Evolutionary conservation across 2,329 filamentous ascomycete genomes (phyloP).

Genomic region (Stenocarpella maydis): DNA sequence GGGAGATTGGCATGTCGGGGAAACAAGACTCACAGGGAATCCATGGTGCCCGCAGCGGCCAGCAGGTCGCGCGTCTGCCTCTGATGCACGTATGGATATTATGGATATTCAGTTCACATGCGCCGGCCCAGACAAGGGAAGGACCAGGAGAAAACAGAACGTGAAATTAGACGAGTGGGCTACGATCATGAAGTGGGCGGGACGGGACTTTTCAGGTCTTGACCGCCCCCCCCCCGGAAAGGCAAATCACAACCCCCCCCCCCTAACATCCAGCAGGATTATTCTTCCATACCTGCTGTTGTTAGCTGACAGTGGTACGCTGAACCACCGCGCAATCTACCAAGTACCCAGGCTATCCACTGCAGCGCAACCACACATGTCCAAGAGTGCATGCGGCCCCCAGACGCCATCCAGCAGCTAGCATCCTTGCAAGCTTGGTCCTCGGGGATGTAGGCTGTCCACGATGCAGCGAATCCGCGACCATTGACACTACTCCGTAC

Average conservation of each 20-base stretch:
- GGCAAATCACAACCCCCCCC: neutral
- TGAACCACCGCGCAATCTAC: conserved; percentile 16
- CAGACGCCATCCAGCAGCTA: neutral
- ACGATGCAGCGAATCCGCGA: neutral
- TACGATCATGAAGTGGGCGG: conserved; percentile 20
- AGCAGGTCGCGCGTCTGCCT: conserved; percentile 14
- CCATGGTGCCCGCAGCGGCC: conserved; percentile 22
- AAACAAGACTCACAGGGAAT: conserved; percentile 17
- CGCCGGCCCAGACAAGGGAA: conserved; percentile 19
- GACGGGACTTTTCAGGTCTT: conserved; percentile 25
- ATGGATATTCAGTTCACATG: conserved; percentile 23
- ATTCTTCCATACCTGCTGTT: conserved; percentile 1
- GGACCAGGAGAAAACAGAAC: neutral
- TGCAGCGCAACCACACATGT: conserved; percentile 24
- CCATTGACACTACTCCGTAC: conserved; percentile 1
- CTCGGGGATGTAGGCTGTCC: neutral
- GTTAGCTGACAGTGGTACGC: conserved; percentile 18
- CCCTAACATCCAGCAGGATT: conserved; percentile 15
- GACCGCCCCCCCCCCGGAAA: conserved; percentile 8
- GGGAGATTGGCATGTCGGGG: conserved; percentile 4
- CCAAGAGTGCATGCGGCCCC: conserved; percentile 3
- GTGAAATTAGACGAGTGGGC: conserved; percentile 17
- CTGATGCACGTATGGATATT: conserved; percentile 21
- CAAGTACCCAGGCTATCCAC: conserved; percentile 22
- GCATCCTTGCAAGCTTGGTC: neutral